A percentile compares a stretch with the other conserved stretches of the same genome.
Conservation (phyloP, 768 basidiomycete genomes). For the Dacryopinax primogenitus region DNA sequence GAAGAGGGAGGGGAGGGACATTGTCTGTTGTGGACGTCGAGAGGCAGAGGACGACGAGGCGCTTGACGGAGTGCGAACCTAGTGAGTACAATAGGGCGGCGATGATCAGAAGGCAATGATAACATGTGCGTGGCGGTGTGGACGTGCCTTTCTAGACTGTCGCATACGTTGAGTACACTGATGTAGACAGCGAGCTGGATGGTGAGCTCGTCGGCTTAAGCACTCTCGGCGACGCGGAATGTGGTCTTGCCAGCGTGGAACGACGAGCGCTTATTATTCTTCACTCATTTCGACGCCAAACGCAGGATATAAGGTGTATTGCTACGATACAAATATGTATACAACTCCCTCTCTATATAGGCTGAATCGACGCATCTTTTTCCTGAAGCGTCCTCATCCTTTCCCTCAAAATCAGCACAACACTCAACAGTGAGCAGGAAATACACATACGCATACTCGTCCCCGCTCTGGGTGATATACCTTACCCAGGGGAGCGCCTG, state of each 20-base stretch:
- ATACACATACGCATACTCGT: conserved; percentile 63
- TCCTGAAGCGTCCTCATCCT: neutral
- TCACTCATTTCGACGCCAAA: no score
- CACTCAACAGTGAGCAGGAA: neutral
- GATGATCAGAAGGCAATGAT: neutral
- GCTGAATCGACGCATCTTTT: conserved; percentile 4
- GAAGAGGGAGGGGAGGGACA: neutral
- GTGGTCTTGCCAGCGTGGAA: no score
- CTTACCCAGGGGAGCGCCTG: conserved; percentile 88
- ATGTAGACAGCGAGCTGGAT: no score
- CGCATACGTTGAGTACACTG: no score
- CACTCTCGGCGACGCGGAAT: no score
- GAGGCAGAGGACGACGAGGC: neutral
- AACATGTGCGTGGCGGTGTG: no score
- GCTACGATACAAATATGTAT: conserved; percentile 6
- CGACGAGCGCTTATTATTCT: no score
- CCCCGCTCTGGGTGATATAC: conserved; percentile 84
- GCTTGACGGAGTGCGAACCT: neutral
- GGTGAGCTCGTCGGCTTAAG: no score
- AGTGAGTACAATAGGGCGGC: no score
- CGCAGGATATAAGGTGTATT: conserved; percentile 4
- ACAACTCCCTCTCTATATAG: neutral
- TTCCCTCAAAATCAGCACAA: neutral
- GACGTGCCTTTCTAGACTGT: no score
- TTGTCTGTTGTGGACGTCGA: neutral